phyloP scores from a whole-genome alignment of 768 basidiomycete genomes.

The Leccinum longicurvipes region DNA sequence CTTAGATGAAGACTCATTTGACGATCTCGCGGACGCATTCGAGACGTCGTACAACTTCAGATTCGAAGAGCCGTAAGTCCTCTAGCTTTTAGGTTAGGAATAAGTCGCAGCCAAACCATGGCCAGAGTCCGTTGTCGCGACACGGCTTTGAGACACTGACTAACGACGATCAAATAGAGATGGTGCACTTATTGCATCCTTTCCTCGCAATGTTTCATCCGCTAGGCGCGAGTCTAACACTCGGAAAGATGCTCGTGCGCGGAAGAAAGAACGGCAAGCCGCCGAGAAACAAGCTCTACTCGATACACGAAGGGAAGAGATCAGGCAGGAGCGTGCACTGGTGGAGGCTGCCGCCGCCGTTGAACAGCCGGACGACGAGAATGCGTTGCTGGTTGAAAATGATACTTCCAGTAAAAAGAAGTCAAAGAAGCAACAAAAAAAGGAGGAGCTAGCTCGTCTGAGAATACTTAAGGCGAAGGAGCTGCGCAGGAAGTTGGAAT shows the following conservation, averaged over 20 bases:
- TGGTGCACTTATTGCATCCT: constrained; percentile 61
- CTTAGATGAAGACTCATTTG: constrained; percentile 73
- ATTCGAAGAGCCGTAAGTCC: constrained; percentile 89
- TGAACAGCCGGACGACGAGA: constrained; percentile 60
- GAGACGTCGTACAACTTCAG: constrained; percentile 98
- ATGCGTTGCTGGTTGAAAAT: constrained; percentile 21
- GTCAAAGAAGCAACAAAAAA: constrained; percentile 29
- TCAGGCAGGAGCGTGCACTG: constrained; percentile 64
- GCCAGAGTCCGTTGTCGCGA: background rate
- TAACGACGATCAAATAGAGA: constrained; percentile 42
- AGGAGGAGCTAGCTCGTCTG: constrained; percentile 77
- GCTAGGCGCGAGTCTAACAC: constrained; percentile 73
- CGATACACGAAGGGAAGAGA: constrained; percentile 73
- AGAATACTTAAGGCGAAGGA: constrained; percentile 86
- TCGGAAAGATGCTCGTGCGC: constrained; percentile 81
- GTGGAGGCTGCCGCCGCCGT: constrained; percentile 68
- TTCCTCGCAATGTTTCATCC: constrained; percentile 70
- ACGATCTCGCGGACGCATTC: constrained; percentile 87
- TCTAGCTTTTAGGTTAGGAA: no score
- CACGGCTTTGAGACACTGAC: background rate
- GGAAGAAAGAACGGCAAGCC: constrained; percentile 74
- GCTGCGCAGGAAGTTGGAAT: constrained; percentile 68
- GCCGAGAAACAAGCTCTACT: constrained; percentile 62
- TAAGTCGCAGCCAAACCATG: background rate
- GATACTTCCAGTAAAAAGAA: constrained; percentile 62